Evolutionary conservation across 345 rosid genomes (phyloP), one percentile per base, ranked within the genome.

Genomic region (Eutrema heterophyllum): DNA sequence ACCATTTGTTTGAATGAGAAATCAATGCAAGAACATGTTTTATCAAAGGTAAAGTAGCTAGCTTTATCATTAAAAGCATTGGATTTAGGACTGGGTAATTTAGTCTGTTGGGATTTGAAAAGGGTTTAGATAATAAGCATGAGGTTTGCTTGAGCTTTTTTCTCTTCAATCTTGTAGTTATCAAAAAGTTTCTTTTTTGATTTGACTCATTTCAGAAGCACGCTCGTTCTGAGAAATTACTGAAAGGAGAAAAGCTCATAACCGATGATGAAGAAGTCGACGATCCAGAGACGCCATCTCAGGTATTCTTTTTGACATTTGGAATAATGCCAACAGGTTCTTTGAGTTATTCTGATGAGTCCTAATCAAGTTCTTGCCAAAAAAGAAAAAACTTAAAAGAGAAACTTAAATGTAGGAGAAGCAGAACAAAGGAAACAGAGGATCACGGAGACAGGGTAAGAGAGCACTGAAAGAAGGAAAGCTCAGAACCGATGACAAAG

Each of bases 1-100:
- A 73, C 76, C 50, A 59, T 95, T 76, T 95, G 96, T 71, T 72
- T 95, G 83, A 87, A 83, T n/a, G 89, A 89, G 79, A 83, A 64
- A 59, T 68, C 89, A n/a, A 66, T 84, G 83, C 84, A 79, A 79
- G 80, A 82, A 58, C 99, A 92, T 78, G 79, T 90, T 77, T 80
- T 81, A 61, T 95, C 99, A 72, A 92, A 88, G 97, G 99, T 90
- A 77, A 58, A 29, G 35, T 12, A 12, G 16, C 32, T 62, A 29
- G 7, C 60, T 58, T 67, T 67, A 53, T 51, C 4, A 14, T 12
- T 24, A 11, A 3, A 11, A 12, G 1, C 21, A 61, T 21, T 59
- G 44, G 67, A 26, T 57, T 9, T 70, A 10, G 14, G 50, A 53
- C 16, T 48, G 14, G n/a, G 24, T 54, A 7, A 48, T n/a, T 27